A percentile compares a stretch with the other conserved stretches of the same genome.
Evolutionary conservation across 164 flowering plant genomes (phyloP).

Genomic region (Malania oleifera): DNA sequence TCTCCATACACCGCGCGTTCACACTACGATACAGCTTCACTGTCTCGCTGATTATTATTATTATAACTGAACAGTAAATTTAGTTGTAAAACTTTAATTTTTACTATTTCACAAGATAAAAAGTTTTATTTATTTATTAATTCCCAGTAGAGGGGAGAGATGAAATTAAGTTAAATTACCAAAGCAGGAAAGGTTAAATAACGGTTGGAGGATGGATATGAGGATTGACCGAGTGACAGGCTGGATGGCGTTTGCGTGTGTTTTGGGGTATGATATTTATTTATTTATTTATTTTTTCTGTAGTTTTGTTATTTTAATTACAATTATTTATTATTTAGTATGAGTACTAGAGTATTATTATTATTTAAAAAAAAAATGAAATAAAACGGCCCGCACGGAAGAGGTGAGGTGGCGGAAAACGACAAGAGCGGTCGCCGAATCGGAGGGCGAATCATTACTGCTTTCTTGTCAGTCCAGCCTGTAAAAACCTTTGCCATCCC

Average conservation of each 20-base stretch:
- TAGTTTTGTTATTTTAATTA: too few relatives aligned
- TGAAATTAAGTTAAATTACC: neutral
- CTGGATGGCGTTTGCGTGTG: conserved; percentile 30
- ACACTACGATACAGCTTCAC: neutral
- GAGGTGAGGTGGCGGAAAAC: conserved; percentile 56
- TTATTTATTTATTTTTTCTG: conserved; percentile 10
- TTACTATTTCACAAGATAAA: too few relatives aligned
- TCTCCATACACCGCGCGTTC: neutral
- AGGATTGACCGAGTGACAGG: conserved; percentile 33
- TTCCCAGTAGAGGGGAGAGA: too few relatives aligned
- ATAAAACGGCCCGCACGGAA: conserved; percentile 30
- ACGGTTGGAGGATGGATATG: conserved; percentile 22
- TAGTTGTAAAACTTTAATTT: too few relatives aligned
- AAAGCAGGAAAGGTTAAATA: neutral
- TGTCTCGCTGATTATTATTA: too few relatives aligned
- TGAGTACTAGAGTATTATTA: too few relatives aligned
- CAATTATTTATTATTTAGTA: too few relatives aligned
- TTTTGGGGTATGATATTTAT: conserved; percentile 1
- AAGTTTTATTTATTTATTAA: too few relatives aligned
- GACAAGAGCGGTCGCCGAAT: conserved; percentile 72
- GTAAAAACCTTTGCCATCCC: conserved; percentile 44
- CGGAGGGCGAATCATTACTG: conserved; percentile 66
- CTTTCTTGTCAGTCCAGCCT: conserved; percentile 60
- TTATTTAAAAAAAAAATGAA: neutral
- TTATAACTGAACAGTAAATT: too few relatives aligned